Evolutionary conservation across 2,329 filamentous ascomycete genomes (phyloP).

Genomic region (Cladophialophora chaetospira): DNA sequence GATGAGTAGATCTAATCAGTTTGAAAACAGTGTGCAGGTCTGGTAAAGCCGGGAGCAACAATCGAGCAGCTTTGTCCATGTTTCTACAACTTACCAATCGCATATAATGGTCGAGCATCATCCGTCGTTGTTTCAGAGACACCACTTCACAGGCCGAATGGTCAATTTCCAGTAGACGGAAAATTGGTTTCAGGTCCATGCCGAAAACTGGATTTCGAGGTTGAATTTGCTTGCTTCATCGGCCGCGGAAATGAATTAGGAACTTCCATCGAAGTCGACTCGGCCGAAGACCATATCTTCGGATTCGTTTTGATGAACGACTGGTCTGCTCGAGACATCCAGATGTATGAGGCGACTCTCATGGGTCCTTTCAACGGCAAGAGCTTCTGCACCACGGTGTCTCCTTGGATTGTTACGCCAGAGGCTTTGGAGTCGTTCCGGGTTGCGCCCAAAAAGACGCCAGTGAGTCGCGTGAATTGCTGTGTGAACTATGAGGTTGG

Average conservation of each 20-base stretch:
- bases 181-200: slow-evolving; percentile 56
- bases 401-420: slow-evolving; percentile 63
- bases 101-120: slow-evolving; percentile 53
- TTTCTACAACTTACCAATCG: slow-evolving; percentile 16
- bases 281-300: slow-evolving; percentile 72
- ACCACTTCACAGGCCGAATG: slow-evolving; percentile 17
- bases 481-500: too few species aligned
- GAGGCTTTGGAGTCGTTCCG: slow-evolving; percentile 62
- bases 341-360: slow-evolving; percentile 37
- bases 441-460: background rate
- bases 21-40: slow-evolving; percentile 60
- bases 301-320: slow-evolving; percentile 81
- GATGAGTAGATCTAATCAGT: background rate
- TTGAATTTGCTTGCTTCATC: slow-evolving; percentile 77
- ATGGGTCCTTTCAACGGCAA: slow-evolving; percentile 65
- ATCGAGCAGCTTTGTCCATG: slow-evolving; percentile 8
- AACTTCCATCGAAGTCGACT: slow-evolving; percentile 59
- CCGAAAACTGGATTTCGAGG: slow-evolving; percentile 71
- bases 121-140: slow-evolving; percentile 75
- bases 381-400: slow-evolving; percentile 61
- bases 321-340: slow-evolving; percentile 52
- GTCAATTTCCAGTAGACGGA: slow-evolving; percentile 6
- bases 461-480: too few species aligned
- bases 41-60: slow-evolving; percentile 68
- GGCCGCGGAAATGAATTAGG: slow-evolving; percentile 65